These are phyloP conservation scores for Sporothrix inflata DNA, from an alignment of 2,329 filamentous ascomycete genomes.

Conservation along the genomic window DNA sequence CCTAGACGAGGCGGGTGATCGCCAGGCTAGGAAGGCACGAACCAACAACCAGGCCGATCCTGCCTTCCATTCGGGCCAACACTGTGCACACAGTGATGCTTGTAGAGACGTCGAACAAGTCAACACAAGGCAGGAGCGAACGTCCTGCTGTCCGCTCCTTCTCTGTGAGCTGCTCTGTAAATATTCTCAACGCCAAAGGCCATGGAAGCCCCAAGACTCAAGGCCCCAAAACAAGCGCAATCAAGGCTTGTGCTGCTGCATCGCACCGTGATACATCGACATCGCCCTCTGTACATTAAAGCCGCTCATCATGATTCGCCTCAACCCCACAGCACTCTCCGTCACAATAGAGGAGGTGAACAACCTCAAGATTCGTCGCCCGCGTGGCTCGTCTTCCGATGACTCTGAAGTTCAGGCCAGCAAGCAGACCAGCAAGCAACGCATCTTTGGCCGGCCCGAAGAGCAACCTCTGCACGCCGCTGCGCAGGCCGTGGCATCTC, in stretches of 20 bases:
- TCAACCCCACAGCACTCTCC: slow-evolving; percentile 45
- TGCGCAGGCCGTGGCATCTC: not conserved
- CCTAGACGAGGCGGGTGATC: not conserved
- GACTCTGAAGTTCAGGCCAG: not conserved
- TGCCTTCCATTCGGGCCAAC: not conserved
- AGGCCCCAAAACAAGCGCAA: not conserved
- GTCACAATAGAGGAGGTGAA: slow-evolving; percentile 49
- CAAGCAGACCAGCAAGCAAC: slow-evolving; percentile 25
- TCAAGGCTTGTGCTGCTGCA: not conserved
- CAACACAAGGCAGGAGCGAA: not conserved
- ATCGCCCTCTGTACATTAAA: not conserved
- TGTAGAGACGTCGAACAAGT: not conserved
- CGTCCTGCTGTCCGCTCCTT: not conserved
- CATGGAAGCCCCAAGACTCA: not conserved
- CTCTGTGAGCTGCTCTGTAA: not conserved
- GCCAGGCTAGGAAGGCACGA: slow-evolving; percentile 7
- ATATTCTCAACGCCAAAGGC: not conserved
- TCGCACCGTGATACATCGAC: not conserved
- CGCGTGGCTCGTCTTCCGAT: not conserved
- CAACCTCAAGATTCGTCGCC: slow-evolving; percentile 38
- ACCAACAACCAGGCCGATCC: not conserved
- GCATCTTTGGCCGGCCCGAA: slow-evolving; percentile 33
- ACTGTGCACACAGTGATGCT: not conserved
- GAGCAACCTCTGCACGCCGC: not conserved
- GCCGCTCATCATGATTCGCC: slow-evolving; percentile 46